Base-by-base conservation (phyloP, 257 asterid species). In the Eustoma russellianum region DNA sequence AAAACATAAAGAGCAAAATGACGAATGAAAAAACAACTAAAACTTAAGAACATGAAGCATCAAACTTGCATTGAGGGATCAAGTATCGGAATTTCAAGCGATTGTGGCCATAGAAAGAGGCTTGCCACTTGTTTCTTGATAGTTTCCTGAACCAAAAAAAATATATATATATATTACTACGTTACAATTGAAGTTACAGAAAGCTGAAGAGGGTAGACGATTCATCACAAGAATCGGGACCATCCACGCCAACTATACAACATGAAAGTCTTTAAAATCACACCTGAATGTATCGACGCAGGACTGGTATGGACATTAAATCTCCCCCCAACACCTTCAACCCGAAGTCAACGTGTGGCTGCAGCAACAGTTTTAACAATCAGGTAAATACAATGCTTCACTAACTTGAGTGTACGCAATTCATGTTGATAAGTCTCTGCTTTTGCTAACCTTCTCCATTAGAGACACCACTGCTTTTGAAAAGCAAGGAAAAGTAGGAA, bases 331-430 rank as follows among this genome's bases (percentile, higher is more conserved):
- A 19, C 48, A 89, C 57, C 68, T 59, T 80, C 56, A 89, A 65
- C 53, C 95, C 95, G 34, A 89, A 89, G 55, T 89, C 97, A 57
- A 89, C 75, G 64, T 72, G 73, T 57, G 97, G 95, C 95, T 89
- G 81, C 80, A 79, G 41, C 52, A 74, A 41, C 34, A 61, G 5
- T 48, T 46, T 10, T 9, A 55, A 33, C 53, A 40, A 60, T 56
- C 19, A 33, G 19, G 13, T 13, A 33, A 12, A 1, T 0, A 52
- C 43, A 10, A 8, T 1, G 43, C n/a, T 35, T 38, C 9, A 38
- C 43, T 38, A 38, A 38, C 7, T 24, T 38, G 1, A 38, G 9
- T 38, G 12, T 38, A 38, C 7, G 43, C 12, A 38, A 38, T 24
- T 24, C 30, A 24, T 24, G 1, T 24, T 4, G 30, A 38, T 38